These are phyloP conservation scores for Kluyveromyces siamensis DNA, from an alignment of 805 yeast species.

Conservation along the genomic window DNA sequence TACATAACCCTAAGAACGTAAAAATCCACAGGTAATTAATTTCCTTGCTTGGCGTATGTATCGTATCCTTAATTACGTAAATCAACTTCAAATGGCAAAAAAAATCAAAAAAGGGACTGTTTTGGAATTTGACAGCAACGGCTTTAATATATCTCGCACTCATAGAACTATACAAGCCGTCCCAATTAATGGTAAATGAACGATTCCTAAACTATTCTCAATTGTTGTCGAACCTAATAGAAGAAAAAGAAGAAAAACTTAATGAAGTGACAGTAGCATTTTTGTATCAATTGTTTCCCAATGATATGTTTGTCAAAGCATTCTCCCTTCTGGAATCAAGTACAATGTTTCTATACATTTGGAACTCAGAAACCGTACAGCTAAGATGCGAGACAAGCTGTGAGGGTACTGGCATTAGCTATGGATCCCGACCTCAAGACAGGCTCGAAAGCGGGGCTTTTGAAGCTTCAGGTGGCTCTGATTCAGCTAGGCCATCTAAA, in stretches of 20 bases:
- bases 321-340: conserved; percentile 27
- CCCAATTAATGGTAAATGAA: background rate
- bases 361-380: background rate
- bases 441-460: background rate
- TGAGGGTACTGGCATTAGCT: background rate
- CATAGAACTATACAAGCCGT: background rate
- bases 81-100: no score
- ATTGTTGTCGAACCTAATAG: conserved; percentile 14
- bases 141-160: background rate
- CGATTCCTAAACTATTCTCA: conserved; percentile 16
- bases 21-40: no score
- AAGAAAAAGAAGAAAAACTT: conserved; percentile 12
- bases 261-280: conserved; percentile 25
- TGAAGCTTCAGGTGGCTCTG: background rate
- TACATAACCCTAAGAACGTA: no score
- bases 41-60: no score
- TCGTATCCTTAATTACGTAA: no score
- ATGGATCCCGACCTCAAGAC: background rate
- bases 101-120: no score
- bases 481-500: background rate
- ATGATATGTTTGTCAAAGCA: conserved; percentile 26
- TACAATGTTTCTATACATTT: conserved; percentile 26
- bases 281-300: conserved; percentile 24
- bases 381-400: background rate
- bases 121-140: no score